Base-by-base conservation (phyloP, 2,329 filamentous ascomycete genomes). In the Dactylellina sp. region DNA sequence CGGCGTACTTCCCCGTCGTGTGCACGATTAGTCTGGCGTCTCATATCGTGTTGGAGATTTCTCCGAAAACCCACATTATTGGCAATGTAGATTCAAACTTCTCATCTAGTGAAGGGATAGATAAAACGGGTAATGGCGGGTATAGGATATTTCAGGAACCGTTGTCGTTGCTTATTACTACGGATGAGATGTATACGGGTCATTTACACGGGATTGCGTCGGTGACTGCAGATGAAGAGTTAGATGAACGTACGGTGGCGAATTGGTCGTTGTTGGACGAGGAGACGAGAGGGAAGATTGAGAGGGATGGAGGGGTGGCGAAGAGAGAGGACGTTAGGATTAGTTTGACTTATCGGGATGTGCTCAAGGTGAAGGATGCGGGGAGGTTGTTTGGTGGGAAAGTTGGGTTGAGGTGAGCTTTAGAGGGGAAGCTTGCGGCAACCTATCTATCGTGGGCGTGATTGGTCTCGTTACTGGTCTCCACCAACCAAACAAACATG, bases 21-120 rank as follows among this genome's bases (percentile, higher is more conserved):
- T 95, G 92, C 76, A 98, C 95, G 1, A 89, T 98, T 75, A 96
- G 92, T 82, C 83, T 99, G 6, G 92, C 92, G 0, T 87, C 88
- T 7, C 87, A 87, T 52, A 83, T 96, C 7, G 92, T 94, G 68
- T 84, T 98, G 57, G 89, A 96, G 77, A 83, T 98, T 12, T 88
- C 61, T 0, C 61, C 70, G 0, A 72, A 72, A 46, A 6, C 14
- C n/a, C 37, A 40, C 11, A 16, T n/a, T n/a, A n/a, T n/a, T n/a
- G n/a, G n/a, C n/a, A n/a, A n/a, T n/a, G n/a, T n/a, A n/a, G n/a
- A n/a, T n/a, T n/a, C n/a, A n/a, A 32, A 32, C 28, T 32, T 9
- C 28, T 4, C 28, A 32, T 4, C 9, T 32, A 32, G 28, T 32
- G 28, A 32, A 32, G 28, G 9, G 4, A 9, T 9, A 32, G 5